Evolutionary conservation across 257 asterid species (phyloP), one percentile per base, ranked within the genome.

Genomic region (Misopates orontium): DNA sequence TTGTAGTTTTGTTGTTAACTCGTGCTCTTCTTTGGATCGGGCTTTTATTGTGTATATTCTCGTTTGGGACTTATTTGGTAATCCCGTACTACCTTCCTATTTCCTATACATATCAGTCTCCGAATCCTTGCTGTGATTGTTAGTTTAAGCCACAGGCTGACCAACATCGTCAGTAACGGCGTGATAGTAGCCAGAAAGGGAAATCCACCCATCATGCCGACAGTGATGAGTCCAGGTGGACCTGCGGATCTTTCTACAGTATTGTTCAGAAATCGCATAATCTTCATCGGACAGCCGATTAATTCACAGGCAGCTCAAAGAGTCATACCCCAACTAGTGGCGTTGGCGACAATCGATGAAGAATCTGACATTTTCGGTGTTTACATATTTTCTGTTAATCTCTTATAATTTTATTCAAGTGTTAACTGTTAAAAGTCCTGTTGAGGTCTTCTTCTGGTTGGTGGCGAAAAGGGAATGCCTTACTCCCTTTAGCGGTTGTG

Each of bases 381-480:
- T 75, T 66, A 64, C 53, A 14, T n/a, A n/a, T n/a, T 42, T 42
- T 40, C 62, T 44, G 66, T 62, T n/a, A 10, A 48, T 23, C 48
- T 64, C 65, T 45, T n/a, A 13, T 44, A 23, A 47, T 56, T 63
- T 18, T 69, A 14, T 55, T 41, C 20, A 20, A n/a, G n/a, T n/a
- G n/a, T n/a, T n/a, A n/a, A n/a, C n/a, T 24, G 18, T 22, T 42
- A n/a, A 23, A 53, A 42, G 25, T 54, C 66, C 67, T 64, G 50
- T 49, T 36, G 41, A 69, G 97, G 88, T 49, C 95, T 94, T 69
- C 95, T 94, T 68, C 99, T 94, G 81, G 99, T 97, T 56, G 97
- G 97, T 58, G 99, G 99, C 64, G 84, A 88, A 75, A 90, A 86
- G 83, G 97, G 97, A 56, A 94, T 94, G 99, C 94, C 97, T 40